Base-by-base conservation (phyloP, 257 asterid species). In the Gynochthodes officinalis region DNA sequence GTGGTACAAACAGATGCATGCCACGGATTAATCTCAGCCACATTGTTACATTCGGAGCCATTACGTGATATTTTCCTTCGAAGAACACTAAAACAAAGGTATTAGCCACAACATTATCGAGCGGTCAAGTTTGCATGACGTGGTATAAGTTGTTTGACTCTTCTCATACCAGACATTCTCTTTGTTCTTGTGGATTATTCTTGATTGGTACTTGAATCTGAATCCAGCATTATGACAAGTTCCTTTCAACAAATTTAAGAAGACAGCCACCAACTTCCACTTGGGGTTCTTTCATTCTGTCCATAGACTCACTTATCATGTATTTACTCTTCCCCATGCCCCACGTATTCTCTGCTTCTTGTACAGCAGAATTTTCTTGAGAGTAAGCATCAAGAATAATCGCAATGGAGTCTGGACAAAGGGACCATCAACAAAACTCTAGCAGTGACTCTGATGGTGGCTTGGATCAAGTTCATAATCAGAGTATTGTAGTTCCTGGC, bases 251-350 rank as follows among this genome's bases (percentile, higher is more conserved):
- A 73, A 68, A 69, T 76, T 59, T 18, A 67, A 75, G 49, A 69
- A 70, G 49, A 64, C 74, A 73, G 69, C 79, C 81, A 80, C 80
- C 84, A 76, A 74, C 82, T 86, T 33, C 76, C 40, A 49, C 72
- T 63, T n/a, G n/a, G n/a, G n/a, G n/a, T n/a, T n/a, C n/a, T n/a
- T n/a, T n/a, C n/a, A n/a, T n/a, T n/a, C n/a, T n/a, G n/a, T 69
- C 93, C 90, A 86, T 86, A 86, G 65, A 86, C 86, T 80, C 77
- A 68, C 58, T 43, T 73, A 80, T 86, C 88, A 66, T 75, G 79
- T 68, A 59, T 55, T 70, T 70, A 70, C 46, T 32, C 15, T 67
- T 32, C 33, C 33, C 66, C 42, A 62, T 73, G 76, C 43, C 84
- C 84, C 83, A 76, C 83, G 33, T 55, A 30, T 70, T 77, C 58